These are phyloP conservation scores for Seminavis robusta DNA, from an alignment of 108 stramenopile genomes.

Conservation along the genomic window DNA sequence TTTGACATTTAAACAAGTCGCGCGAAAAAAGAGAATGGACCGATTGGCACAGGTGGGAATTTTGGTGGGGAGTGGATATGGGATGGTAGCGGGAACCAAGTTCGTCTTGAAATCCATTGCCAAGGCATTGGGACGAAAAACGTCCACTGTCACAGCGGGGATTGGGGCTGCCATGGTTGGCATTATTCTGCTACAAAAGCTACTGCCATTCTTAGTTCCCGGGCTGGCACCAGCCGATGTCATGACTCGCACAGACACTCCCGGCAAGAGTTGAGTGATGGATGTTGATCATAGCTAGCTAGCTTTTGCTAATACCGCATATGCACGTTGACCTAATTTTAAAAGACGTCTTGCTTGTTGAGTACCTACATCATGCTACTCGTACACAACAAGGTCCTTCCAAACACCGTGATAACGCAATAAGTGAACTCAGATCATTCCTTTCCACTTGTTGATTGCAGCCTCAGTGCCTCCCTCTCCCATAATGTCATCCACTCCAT, in stretches of 20 bases:
- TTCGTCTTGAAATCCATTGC: slow-evolving; percentile 21
- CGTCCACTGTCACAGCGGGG: slow-evolving; percentile 23
- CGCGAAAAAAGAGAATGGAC: slow-evolving; percentile 54
- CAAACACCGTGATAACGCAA: too few relatives aligned
- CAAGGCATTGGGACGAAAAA: slow-evolving; percentile 26
- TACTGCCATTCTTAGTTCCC: slow-evolving; percentile 25
- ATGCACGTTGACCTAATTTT: too few relatives aligned
- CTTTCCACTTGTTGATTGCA: too few relatives aligned
- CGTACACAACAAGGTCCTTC: too few relatives aligned
- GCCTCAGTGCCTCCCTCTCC: too few relatives aligned
- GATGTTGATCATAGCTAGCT: background rate
- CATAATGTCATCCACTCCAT: slow-evolving; percentile 33
- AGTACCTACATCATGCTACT: too few relatives aligned
- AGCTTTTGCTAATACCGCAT: too few relatives aligned
- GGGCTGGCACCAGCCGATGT: slow-evolving; percentile 58
- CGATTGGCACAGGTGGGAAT: slow-evolving; percentile 43
- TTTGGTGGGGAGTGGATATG: slow-evolving; percentile 14
- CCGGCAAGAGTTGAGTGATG: background rate
- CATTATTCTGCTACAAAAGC: slow-evolving; percentile 21
- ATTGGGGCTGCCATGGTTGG: slow-evolving; percentile 11
- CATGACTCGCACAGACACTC: slow-evolving; percentile 22
- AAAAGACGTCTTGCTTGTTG: too few relatives aligned
- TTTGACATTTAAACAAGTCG: slow-evolving; percentile 45
- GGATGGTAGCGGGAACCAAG: slow-evolving; percentile 1
- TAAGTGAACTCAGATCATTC: slow-evolving; percentile 26